Evolutionary conservation across 169 alveolate genomes (phyloP).

Genomic region (Theileria sp.): DNA sequence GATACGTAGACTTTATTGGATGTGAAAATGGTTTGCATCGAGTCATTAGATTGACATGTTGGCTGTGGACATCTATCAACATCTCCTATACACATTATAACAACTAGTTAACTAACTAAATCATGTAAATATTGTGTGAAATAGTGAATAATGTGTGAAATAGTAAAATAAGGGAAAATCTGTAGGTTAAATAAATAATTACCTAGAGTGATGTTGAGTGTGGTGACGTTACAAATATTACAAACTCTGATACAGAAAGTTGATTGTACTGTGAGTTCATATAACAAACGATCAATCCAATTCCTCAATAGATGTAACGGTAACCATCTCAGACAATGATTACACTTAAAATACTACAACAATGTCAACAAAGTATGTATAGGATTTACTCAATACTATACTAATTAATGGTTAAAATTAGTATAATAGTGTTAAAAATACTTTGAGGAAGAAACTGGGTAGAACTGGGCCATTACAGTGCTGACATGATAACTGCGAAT

Average conservation of each 20-base stretch:
- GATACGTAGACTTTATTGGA: slow-evolving; percentile 50
- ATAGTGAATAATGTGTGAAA: not conserved
- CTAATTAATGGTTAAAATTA: no score
- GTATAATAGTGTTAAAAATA: not conserved
- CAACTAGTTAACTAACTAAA: not conserved
- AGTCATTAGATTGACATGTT: slow-evolving; percentile 65
- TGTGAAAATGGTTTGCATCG: slow-evolving; percentile 59
- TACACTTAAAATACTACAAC: slow-evolving; percentile 49
- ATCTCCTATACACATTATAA: slow-evolving; percentile 7
- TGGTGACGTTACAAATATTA: slow-evolving; percentile 58
- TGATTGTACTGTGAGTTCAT: slow-evolving; percentile 52
- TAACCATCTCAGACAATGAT: slow-evolving; percentile 60
- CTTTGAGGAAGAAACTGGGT: slow-evolving; percentile 57
- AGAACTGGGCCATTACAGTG: slow-evolving; percentile 40
- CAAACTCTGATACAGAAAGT: slow-evolving; percentile 59
- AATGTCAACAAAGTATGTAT: not conserved
- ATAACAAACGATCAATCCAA: slow-evolving; percentile 59
- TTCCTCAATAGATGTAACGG: slow-evolving; percentile 60
- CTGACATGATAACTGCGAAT: slow-evolving; percentile 47
- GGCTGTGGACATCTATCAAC: slow-evolving; percentile 64
- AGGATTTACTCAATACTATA: no score
- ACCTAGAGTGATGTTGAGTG: slow-evolving; percentile 57
- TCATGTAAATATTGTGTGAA: not conserved
- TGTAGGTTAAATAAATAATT: not conserved
- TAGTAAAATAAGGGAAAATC: no score